Evolutionary conservation across 2,329 filamentous ascomycete species (phyloP), one percentile per base, ranked within the genome.

Genomic region (Alternaria tenuissima): DNA sequence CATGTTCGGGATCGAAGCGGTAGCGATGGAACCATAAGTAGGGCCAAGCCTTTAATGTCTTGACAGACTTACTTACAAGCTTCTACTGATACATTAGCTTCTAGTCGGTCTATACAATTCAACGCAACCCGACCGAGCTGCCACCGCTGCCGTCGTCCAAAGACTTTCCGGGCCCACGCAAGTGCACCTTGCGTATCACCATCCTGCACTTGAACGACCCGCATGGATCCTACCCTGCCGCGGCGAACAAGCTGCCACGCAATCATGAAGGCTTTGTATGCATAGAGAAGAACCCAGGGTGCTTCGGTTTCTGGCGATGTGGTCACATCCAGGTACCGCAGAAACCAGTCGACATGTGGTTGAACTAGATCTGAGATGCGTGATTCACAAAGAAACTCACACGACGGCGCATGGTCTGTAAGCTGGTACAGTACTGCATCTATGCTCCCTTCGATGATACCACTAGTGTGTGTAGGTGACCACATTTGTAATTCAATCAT

Each of bases 401-500:
- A 63, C 1, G 63, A 68, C 0, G 65, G 66, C 9, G 65, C 60
- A 49, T 66, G 51, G n/a, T 62, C 46, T 1, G 62, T 68, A 47
- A 71, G 24, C 16, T 66, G 62, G 11, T 66, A 44, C 8, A 69
- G 34, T 36, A 36, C 14, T 36, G 34, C 34, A 36, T 36, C 34
- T n/a, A 69, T 58, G 43, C 64, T 68, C 5, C 57, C 52, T 54
- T 57, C 57, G 8, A 71, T 60, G 18, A 69, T 69, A 14, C 68
- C 66, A n/a, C 68, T 65, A 5, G 68, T 69, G 26, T 71, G 68
- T n/a, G 68, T 60, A 22, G 67, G 67, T 14, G 68, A 69, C 68
- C 67, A 69, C 62, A 68, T 63, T 38, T 69, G 68, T 52, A 71
- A 57, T 39, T 69, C 66, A 5, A 71, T 69, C 66, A 71, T 71